These are phyloP conservation scores for Fusarium dimerum DNA, from an alignment of 2,329 filamentous ascomycete genomes.

Conservation along the genomic window DNA sequence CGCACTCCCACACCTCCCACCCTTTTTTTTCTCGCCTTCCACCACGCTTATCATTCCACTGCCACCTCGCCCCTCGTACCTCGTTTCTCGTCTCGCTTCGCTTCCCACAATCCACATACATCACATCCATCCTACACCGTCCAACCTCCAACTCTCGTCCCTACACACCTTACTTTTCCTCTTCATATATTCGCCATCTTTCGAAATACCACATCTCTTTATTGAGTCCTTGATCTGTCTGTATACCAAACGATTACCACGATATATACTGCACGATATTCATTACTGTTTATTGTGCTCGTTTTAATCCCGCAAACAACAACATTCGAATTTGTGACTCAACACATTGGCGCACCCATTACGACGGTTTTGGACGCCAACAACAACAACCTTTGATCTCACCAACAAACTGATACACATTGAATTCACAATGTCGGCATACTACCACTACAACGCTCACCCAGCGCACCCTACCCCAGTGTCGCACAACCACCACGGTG, in stretches of 20 bases:
- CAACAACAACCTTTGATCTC: too few relatives aligned
- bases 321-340: constrained; percentile 12
- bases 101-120: constrained; percentile 27
- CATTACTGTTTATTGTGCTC: constrained; percentile 17
- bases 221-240: constrained; percentile 14
- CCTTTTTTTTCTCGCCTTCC: constrained; percentile 28
- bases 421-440: constrained; percentile 58
- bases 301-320: constrained; percentile 32
- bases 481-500: constrained; percentile 78
- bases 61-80: constrained; percentile 27
- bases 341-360: constrained; percentile 10
- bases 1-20: constrained; percentile 21
- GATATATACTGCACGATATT: constrained; percentile 13
- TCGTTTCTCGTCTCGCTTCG: constrained; percentile 26
- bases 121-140: not conserved
- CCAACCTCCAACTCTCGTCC: constrained; percentile 19
- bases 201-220: constrained; percentile 1
- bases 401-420: not conserved
- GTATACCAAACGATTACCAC: not conserved
- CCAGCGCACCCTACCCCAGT: constrained; percentile 59
- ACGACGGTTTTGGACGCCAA: too few relatives aligned
- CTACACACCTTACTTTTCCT: constrained; percentile 20
- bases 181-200: constrained; percentile 5
- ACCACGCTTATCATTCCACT: constrained; percentile 13
- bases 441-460: constrained; percentile 63